Percentiles rank a stretch among this genome's conserved stretches.
Evolutionary conservation across 441 rosid species (phyloP).

Genomic region (Mallotus japonicus): DNA sequence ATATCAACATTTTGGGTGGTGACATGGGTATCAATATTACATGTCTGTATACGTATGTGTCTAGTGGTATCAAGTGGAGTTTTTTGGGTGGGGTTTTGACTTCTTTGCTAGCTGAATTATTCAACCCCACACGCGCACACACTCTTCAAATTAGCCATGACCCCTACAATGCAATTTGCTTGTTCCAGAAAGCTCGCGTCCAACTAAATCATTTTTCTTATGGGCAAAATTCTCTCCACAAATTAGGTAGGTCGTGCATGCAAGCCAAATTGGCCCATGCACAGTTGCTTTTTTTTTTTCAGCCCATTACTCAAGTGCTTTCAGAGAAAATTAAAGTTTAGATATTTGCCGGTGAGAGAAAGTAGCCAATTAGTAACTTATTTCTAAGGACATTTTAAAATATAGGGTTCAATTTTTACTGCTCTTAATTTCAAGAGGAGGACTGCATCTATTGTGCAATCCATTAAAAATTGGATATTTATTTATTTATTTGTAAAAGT

Average conservation of each 20-base stretch:
- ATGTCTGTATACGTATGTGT: not conserved
- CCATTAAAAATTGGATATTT: too few species aligned
- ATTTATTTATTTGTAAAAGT: too few species aligned
- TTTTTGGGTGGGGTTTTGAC: constrained; percentile 11
- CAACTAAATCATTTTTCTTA: constrained; percentile 21
- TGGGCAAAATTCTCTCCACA: not conserved
- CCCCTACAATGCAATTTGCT: constrained; percentile 21
- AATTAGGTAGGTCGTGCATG: not conserved
- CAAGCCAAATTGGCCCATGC: not conserved
- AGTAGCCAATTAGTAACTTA: too few species aligned
- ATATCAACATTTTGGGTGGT: constrained; percentile 3
- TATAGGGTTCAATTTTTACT: too few species aligned
- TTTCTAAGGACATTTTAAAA: too few species aligned
- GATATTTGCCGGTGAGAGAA: too few species aligned
- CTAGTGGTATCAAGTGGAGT: not conserved
- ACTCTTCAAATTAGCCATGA: not conserved
- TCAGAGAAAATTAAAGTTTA: too few species aligned
- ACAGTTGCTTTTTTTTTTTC: not conserved
- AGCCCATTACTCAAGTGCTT: too few species aligned
- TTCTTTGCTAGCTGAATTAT: not conserved
- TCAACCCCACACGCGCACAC: not conserved
- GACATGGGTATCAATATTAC: not conserved
- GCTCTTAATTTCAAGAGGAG: too few species aligned
- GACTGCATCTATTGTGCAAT: too few species aligned
- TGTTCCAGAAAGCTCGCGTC: constrained; percentile 26